Evolutionary conservation across 805 yeast species (phyloP).

Genomic region (Suhomyces xylopsoci): DNA sequence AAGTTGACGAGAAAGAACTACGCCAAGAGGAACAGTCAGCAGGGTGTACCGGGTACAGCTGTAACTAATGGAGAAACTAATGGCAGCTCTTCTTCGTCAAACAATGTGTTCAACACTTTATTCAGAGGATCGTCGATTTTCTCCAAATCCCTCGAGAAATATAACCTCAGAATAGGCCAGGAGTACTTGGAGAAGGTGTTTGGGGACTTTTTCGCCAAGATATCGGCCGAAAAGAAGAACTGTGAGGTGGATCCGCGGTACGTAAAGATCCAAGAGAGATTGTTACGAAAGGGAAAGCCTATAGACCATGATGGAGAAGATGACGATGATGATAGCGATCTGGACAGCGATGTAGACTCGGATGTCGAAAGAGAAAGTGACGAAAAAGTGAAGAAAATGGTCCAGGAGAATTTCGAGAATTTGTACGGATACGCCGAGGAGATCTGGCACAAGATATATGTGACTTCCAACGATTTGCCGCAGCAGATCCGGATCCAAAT

Average conservation of each 20-base stretch:
- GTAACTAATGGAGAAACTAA: background rate
- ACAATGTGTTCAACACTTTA: conserved; percentile 37
- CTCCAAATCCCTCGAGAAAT: conserved; percentile 77
- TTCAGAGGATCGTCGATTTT: conserved; percentile 85
- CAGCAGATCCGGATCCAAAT: conserved; percentile 60
- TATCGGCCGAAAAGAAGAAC: conserved; percentile 48
- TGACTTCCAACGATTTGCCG: conserved; percentile 75
- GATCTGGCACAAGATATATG: conserved; percentile 65
- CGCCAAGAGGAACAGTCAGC: conserved; percentile 17
- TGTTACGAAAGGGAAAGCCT: conserved; percentile 22
- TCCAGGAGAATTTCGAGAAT: conserved; percentile 47
- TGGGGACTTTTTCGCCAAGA: conserved; percentile 60
- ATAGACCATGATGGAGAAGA: conserved; percentile 18
- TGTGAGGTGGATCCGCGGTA: conserved; percentile 81
- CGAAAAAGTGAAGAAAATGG: conserved; percentile 24
- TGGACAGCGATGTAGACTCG: conserved; percentile 25
- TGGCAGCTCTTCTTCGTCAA: conserved; percentile 15
- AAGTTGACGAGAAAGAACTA: conserved; percentile 43
- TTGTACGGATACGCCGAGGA: conserved; percentile 50
- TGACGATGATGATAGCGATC: conserved; percentile 17
- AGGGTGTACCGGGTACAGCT: conserved; percentile 4
- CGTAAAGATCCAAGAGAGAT: conserved; percentile 38
- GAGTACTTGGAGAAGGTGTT: conserved; percentile 72
- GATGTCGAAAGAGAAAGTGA: conserved; percentile 36
- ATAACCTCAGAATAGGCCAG: conserved; percentile 72